Evolutionary conservation across 495 filamentous ascomycete species (phyloP).

Genomic region (Xylaria palmicola): DNA sequence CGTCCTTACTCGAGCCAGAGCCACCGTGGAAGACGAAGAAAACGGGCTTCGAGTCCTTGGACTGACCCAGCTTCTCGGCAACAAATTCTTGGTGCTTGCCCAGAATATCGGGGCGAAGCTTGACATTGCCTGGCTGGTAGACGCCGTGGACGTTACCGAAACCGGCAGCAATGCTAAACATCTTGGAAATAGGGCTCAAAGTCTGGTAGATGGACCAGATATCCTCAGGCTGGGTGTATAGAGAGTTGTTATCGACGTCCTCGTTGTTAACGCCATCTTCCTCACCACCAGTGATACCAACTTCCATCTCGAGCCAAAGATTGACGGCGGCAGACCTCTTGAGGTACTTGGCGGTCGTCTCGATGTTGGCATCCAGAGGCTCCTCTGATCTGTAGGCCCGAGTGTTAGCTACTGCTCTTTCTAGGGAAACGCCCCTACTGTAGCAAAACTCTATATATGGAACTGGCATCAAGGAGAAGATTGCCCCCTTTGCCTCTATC

Average conservation of each 20-base stretch:
- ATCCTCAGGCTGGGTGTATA: slow-evolving; percentile 97
- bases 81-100: slow-evolving; percentile 76
- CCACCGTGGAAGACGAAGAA: slow-evolving; percentile 99
- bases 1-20: slow-evolving; percentile 82
- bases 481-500: neutral
- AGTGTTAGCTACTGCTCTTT: neutral
- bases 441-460: too few species aligned
- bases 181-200: slow-evolving; percentile 76
- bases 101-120: slow-evolving; percentile 90
- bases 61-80: slow-evolving; percentile 24
- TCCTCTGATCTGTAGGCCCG: slow-evolving; percentile 61
- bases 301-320: slow-evolving; percentile 99
- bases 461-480: neutral
- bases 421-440: neutral
- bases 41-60: slow-evolving; percentile 80
- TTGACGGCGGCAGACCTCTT: slow-evolving; percentile 92
- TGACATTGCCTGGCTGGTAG: slow-evolving; percentile 98
- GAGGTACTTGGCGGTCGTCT: slow-evolving; percentile 85
- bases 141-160: slow-evolving; percentile 99
- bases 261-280: slow-evolving; percentile 92
- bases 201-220: slow-evolving; percentile 85
- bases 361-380: slow-evolving; percentile 81
- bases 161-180: slow-evolving; percentile 97
- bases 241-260: slow-evolving; percentile 87
- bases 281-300: slow-evolving; percentile 93